These are phyloP conservation scores for Solanum clarkiae DNA, from an alignment of 257 asterid genomes.

Conservation along the genomic window DNA sequence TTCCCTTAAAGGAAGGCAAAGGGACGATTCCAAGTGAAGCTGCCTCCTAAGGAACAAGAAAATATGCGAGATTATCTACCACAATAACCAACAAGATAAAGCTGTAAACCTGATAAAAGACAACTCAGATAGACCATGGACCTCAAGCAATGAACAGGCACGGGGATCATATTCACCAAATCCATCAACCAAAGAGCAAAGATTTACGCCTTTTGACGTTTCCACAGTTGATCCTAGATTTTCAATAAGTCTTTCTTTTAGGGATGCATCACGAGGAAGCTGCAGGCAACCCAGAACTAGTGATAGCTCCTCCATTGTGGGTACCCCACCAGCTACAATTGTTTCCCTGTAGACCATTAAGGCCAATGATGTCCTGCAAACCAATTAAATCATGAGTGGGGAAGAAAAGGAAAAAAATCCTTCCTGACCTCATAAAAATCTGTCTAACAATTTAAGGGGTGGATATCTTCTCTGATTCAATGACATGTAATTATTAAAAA, in stretches of 20 bases:
- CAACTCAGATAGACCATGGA: slow-evolving; percentile 7
- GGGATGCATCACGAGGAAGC: slow-evolving; percentile 62
- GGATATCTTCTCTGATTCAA: neutral
- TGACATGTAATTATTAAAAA: neutral
- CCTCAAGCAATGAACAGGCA: slow-evolving; percentile 88
- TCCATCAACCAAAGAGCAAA: slow-evolving; percentile 72
- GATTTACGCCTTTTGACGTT: slow-evolving; percentile 38
- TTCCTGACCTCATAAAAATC: neutral
- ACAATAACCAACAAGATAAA: slow-evolving; percentile 7
- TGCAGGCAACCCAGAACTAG: slow-evolving; percentile 78
- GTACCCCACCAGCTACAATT: slow-evolving; percentile 59
- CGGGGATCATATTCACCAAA: slow-evolving; percentile 97
- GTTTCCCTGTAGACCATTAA: slow-evolving; percentile 81
- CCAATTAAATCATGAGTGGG: neutral
- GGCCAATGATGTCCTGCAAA: slow-evolving; percentile 89
- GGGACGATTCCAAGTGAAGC: slow-evolving; percentile 81
- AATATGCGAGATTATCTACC: neutral
- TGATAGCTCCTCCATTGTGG: slow-evolving; percentile 68
- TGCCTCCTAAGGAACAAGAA: slow-evolving; percentile 58
- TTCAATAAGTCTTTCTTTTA: slow-evolving; percentile 68
- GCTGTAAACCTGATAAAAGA: neutral
- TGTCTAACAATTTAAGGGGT: neutral
- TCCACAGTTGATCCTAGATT: slow-evolving; percentile 42
- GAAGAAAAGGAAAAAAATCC: neutral
- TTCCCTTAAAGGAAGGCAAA: slow-evolving; percentile 45